Evolutionary conservation across 129 eudicot species (phyloP).

Genomic region (Smallanthus sonchifolius): DNA sequence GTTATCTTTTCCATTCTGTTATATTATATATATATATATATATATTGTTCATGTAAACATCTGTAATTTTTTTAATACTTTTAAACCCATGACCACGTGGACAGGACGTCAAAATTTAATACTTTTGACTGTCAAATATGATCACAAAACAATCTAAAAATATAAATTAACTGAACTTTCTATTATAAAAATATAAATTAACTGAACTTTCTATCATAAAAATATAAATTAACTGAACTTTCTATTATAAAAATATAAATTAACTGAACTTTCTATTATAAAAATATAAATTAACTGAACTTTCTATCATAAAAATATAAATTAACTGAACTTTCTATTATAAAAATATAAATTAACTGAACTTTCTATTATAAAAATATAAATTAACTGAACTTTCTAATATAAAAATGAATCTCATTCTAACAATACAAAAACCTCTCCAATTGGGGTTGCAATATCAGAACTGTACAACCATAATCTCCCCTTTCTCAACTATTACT

Average conservation of each 20-base stretch:
- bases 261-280: not conserved
- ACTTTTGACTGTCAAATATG: no score
- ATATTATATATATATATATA: no score
- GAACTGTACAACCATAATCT: conserved; percentile 1
- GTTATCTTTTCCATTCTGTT: no score
- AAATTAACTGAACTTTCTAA: not conserved
- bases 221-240: not conserved
- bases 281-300: not conserved
- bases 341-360: not conserved
- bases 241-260: not conserved
- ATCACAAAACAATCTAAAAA: no score
- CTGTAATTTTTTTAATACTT: no score
- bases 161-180: not conserved
- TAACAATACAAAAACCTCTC: not conserved
- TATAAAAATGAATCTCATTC: not conserved
- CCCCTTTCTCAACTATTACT: not conserved
- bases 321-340: not conserved
- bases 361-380: not conserved
- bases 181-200: not conserved
- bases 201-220: not conserved
- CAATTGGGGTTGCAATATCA: not conserved
- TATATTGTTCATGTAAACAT: no score
- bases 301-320: not conserved
- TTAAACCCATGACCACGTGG: no score
- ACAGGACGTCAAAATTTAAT: no score